Conservation (phyloP, 805 yeast genomes). For the Pichia thaimueangensis region DNA sequence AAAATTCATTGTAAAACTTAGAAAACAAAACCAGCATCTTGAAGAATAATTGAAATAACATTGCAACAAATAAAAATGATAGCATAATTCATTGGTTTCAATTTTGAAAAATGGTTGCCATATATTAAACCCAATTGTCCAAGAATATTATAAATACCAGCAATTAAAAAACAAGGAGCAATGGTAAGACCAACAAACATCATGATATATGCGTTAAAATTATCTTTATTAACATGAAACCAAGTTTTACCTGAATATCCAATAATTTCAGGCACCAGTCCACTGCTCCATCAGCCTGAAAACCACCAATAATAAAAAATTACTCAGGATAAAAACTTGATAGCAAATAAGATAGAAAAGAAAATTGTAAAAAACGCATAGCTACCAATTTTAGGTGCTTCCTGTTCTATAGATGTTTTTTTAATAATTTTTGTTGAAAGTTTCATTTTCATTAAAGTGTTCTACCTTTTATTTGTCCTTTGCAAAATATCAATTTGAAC, state of each 20-base stretch:
- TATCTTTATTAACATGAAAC: slow-evolving; percentile 30
- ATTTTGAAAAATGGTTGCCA: slow-evolving; percentile 43
- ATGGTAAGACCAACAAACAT: slow-evolving; percentile 60
- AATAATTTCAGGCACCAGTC: slow-evolving; percentile 50
- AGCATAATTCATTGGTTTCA: slow-evolving; percentile 49
- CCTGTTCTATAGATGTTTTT: too few relatives aligned
- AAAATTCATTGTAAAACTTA: slow-evolving; percentile 63
- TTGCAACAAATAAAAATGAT: slow-evolving; percentile 59
- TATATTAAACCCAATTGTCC: slow-evolving; percentile 55
- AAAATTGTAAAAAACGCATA: slow-evolving; percentile 50
- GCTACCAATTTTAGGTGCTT: slow-evolving; percentile 45
- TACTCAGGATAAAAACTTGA: slow-evolving; percentile 37
- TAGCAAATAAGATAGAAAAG: slow-evolving; percentile 40
- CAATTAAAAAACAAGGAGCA: slow-evolving; percentile 76
- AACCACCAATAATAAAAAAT: slow-evolving; percentile 59
- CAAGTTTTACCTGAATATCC: slow-evolving; percentile 58
- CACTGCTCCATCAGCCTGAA: slow-evolving; percentile 45
- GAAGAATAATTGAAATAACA: slow-evolving; percentile 50
- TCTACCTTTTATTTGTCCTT: too few relatives aligned
- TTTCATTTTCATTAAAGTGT: too few relatives aligned
- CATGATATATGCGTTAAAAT: slow-evolving; percentile 38
- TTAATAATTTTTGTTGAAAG: too few relatives aligned
- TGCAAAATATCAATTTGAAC: too few relatives aligned
- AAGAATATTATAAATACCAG: slow-evolving; percentile 62
- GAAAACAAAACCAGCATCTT: slow-evolving; percentile 61